A percentile compares a stretch with the other conserved stretches of the same genome.
Evolutionary conservation across 108 stramenopile genomes (phyloP).

Genomic region (Ochromonas danica): DNA sequence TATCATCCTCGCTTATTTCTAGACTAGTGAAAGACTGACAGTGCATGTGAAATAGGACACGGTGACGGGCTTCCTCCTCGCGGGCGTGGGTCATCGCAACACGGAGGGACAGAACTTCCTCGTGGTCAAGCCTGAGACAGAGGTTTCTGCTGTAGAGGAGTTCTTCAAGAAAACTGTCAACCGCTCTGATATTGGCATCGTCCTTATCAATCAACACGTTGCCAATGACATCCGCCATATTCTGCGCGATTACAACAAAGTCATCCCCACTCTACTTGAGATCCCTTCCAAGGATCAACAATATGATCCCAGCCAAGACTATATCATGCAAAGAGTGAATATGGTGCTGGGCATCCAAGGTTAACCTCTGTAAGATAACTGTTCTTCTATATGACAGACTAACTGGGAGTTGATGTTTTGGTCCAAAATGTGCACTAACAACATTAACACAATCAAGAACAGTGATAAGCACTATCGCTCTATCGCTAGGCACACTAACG

Average conservation of each 20-base stretch:
- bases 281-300: constrained; percentile 90
- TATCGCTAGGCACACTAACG: too few species aligned
- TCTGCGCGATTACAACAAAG: constrained; percentile 87
- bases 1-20: background rate
- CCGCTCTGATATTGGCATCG: constrained; percentile 89
- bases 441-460: too few species aligned
- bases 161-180: constrained; percentile 69
- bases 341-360: constrained; percentile 69
- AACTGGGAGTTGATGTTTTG: too few species aligned
- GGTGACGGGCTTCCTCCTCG: constrained; percentile 93
- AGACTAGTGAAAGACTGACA: background rate
- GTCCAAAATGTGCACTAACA: too few species aligned
- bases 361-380: constrained; percentile 5
- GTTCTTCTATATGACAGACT: too few species aligned
- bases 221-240: constrained; percentile 93
- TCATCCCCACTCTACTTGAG: constrained; percentile 95
- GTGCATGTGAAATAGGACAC: constrained; percentile 71
- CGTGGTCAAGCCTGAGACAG: constrained; percentile 73
- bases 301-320: constrained; percentile 96
- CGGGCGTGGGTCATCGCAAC: constrained; percentile 92
- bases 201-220: constrained; percentile 95
- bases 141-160: constrained; percentile 44
- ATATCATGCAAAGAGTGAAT: constrained; percentile 97
- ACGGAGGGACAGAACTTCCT: constrained; percentile 90
- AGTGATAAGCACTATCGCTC: too few species aligned